Percentiles rank a stretch among this genome's conserved stretches.
Conservation (phyloP, 2,329 filamentous ascomycete species). For the Penicillium sp. region DNA sequence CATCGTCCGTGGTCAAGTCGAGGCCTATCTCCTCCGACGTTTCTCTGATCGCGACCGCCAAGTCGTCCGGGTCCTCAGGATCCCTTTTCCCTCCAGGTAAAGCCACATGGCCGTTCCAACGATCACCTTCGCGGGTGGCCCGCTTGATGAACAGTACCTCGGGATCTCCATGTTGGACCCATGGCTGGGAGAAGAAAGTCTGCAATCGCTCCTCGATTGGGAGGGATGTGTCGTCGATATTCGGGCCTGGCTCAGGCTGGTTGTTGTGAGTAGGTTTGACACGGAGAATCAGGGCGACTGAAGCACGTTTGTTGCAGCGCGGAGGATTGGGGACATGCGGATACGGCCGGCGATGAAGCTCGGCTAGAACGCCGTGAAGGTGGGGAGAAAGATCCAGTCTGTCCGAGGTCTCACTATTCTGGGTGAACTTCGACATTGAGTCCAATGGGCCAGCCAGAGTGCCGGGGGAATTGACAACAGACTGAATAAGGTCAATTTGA, state of each 20-base stretch:
- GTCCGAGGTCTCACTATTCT: background rate
- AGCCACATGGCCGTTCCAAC: constrained; percentile 65
- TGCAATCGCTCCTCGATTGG: constrained; percentile 41
- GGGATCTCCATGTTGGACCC: constrained; percentile 60
- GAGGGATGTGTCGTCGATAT: constrained; percentile 17
- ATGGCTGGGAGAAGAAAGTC: constrained; percentile 57
- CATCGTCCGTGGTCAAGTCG: constrained; percentile 47
- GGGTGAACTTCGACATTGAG: too few relatives aligned
- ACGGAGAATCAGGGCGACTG: constrained; percentile 59
- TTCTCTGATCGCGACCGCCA: constrained; percentile 58
- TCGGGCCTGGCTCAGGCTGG: constrained; percentile 40
- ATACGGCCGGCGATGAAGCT: constrained; percentile 34
- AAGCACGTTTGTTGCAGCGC: constrained; percentile 54
- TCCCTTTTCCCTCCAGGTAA: constrained; percentile 63
- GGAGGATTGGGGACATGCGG: constrained; percentile 44
- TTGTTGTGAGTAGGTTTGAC: constrained; percentile 54
- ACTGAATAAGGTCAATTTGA: too few relatives aligned
- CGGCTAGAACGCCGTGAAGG: constrained; percentile 28
- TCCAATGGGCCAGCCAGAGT: too few relatives aligned
- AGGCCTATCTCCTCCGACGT: constrained; percentile 62
- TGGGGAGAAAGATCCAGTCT: constrained; percentile 18
- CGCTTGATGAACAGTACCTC: constrained; percentile 68
- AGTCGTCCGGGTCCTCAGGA: constrained; percentile 57
- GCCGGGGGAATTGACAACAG: too few relatives aligned
- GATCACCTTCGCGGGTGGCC: constrained; percentile 57